phyloP scores from a whole-genome alignment of 176 grass and related monocot species.

The Paspalum vaginatum region DNA sequence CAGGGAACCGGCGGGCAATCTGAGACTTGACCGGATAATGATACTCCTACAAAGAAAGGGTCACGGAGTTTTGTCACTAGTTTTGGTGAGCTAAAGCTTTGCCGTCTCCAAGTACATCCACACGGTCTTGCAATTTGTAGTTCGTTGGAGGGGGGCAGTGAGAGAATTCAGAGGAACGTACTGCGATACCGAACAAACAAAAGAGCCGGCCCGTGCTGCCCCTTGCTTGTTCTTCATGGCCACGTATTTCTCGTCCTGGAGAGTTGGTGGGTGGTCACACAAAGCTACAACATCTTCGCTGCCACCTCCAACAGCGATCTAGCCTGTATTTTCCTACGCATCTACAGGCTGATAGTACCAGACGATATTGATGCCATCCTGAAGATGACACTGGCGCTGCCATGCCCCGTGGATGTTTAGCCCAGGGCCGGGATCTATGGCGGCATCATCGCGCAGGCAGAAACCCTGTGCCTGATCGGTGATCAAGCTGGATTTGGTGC shows the following conservation, averaged over 20 bases:
- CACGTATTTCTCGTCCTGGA: slow-evolving; percentile 5
- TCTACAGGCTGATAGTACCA: background rate
- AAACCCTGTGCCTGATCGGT: slow-evolving; percentile 19
- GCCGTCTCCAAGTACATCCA: too few species aligned
- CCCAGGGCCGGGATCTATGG: too few species aligned
- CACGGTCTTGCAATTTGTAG: background rate
- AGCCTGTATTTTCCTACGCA: slow-evolving; percentile 9
- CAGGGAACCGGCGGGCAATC: background rate
- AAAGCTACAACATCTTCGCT: background rate
- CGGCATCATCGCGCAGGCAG: background rate
- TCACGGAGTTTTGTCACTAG: background rate
- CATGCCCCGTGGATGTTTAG: background rate
- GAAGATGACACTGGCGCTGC: background rate
- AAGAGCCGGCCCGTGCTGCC: background rate
- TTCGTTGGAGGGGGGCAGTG: background rate
- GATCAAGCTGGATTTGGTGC: slow-evolving; percentile 33
- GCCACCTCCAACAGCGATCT: slow-evolving; percentile 36
- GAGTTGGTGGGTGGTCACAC: slow-evolving; percentile 46
- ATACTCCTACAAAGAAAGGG: background rate
- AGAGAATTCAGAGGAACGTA: background rate
- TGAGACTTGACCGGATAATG: background rate
- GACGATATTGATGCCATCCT: background rate
- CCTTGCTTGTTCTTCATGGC: background rate
- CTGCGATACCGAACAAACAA: background rate
- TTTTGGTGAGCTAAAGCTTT: background rate